A percentile compares a stretch with the other conserved stretches of the same genome.
Conservation (phyloP, 805 yeast species). For the Zygosaccharomyces bailii region DNA sequence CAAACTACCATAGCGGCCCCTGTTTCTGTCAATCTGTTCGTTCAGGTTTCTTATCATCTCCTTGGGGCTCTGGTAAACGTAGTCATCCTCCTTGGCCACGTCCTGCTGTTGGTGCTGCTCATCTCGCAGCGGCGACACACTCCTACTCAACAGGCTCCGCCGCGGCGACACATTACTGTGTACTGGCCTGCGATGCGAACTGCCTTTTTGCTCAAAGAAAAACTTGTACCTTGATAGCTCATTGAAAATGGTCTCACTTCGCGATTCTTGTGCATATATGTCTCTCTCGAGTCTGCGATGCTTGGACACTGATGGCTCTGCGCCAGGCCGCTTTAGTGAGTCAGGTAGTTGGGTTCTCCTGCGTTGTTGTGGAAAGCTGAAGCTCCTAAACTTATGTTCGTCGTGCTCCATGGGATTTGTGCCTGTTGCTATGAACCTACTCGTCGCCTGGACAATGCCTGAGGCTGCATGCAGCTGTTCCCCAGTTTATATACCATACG, state of each 20-base stretch:
- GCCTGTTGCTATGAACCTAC: neutral
- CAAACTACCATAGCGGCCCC: slow-evolving; percentile 20
- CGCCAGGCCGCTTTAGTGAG: neutral
- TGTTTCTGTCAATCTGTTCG: slow-evolving; percentile 32
- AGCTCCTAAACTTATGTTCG: neutral
- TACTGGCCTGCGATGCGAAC: neutral
- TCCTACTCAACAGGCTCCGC: neutral
- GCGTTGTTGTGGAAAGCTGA: slow-evolving; percentile 6
- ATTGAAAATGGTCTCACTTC: slow-evolving; percentile 15
- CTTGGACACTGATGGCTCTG: neutral
- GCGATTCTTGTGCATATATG: slow-evolving; percentile 10
- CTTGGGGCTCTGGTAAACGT: slow-evolving; percentile 10
- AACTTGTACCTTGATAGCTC: slow-evolving; percentile 7
- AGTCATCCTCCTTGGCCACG: neutral
- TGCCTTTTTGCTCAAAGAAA: neutral
- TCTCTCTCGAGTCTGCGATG: slow-evolving; percentile 3
- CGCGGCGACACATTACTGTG: neutral
- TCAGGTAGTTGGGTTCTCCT: neutral
- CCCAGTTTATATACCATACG: neutral
- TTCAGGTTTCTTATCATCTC: slow-evolving; percentile 20
- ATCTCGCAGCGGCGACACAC: slow-evolving; percentile 5
- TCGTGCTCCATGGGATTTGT: neutral
- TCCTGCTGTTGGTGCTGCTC: neutral
- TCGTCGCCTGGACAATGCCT: neutral
- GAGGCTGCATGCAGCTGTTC: neutral